Evolutionary conservation across 192 early-diverging fungal species (phyloP).

Genomic region (Funneliformis geosporum): DNA sequence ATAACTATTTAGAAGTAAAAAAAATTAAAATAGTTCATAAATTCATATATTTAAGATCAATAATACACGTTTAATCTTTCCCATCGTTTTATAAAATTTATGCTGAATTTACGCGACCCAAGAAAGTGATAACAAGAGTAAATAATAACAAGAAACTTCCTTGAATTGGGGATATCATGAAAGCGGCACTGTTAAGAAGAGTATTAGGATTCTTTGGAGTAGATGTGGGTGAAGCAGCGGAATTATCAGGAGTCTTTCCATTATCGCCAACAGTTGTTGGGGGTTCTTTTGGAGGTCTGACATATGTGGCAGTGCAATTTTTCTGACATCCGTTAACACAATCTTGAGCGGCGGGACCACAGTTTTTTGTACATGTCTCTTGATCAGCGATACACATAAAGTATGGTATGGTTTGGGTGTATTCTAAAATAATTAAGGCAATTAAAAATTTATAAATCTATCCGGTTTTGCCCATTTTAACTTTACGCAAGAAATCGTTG

Average conservation of each 20-base stretch:
- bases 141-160: not conserved
- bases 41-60: too few species aligned
- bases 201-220: not conserved
- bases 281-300: not conserved
- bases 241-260: not conserved
- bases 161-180: not conserved
- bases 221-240: not conserved
- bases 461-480: too few species aligned
- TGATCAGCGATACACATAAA: conserved; percentile 32
- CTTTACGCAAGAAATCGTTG: not conserved
- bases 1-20: too few species aligned
- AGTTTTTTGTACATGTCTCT: conserved; percentile 17
- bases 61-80: too few species aligned
- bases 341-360: not conserved
- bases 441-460: not conserved
- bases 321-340: conserved; percentile 16
- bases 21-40: too few species aligned
- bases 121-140: not conserved
- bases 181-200: not conserved
- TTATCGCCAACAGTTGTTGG: not conserved
- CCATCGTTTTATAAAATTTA: too few species aligned
- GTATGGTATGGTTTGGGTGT: conserved; percentile 37
- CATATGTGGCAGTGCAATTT: not conserved
- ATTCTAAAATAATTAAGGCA: conserved; percentile 23
- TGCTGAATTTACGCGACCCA: too few species aligned